Evolutionary conservation across 2,329 filamentous ascomycete species (phyloP).

Genomic region (Botrytis aclada): DNA sequence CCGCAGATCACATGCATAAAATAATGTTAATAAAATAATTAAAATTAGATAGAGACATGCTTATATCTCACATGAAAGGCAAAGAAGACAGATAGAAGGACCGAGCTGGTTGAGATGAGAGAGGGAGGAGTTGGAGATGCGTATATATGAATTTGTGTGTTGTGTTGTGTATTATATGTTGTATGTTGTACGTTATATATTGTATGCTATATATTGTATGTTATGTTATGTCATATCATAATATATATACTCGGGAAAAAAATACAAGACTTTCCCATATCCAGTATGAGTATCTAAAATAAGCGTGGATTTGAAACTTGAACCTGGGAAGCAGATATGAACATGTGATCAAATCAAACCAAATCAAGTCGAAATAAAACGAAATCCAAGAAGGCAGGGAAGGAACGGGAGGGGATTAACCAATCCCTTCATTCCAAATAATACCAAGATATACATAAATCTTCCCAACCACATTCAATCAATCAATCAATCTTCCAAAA

Average conservation of each 20-base stretch:
- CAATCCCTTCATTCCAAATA: too few relatives aligned
- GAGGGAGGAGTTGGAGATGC: too few relatives aligned
- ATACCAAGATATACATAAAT: neutral
- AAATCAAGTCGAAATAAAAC: too few relatives aligned
- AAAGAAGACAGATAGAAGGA: neutral
- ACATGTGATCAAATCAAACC: too few relatives aligned
- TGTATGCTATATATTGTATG: too few relatives aligned
- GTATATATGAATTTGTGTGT: neutral
- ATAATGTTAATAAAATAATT: neutral
- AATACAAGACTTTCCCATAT: neutral
- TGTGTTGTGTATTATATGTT: too few relatives aligned
- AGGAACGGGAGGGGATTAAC: too few relatives aligned
- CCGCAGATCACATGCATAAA: neutral
- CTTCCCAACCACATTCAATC: neutral
- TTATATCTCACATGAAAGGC: neutral
- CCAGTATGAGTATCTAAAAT: too few relatives aligned
- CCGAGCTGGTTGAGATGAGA: too few relatives aligned
- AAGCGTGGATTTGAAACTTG: neutral
- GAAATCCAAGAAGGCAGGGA: too few relatives aligned
- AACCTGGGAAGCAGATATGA: neutral
- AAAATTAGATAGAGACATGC: fast-evolving
- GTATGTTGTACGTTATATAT: too few relatives aligned
- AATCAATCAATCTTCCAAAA: fast-evolving
- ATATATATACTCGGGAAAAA: fast-evolving
- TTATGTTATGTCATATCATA: too few relatives aligned